A percentile compares a stretch with the other conserved stretches of the same genome.
Conservation (phyloP, 148 eudicot genomes). For the Fagopyrum tataricum region DNA sequence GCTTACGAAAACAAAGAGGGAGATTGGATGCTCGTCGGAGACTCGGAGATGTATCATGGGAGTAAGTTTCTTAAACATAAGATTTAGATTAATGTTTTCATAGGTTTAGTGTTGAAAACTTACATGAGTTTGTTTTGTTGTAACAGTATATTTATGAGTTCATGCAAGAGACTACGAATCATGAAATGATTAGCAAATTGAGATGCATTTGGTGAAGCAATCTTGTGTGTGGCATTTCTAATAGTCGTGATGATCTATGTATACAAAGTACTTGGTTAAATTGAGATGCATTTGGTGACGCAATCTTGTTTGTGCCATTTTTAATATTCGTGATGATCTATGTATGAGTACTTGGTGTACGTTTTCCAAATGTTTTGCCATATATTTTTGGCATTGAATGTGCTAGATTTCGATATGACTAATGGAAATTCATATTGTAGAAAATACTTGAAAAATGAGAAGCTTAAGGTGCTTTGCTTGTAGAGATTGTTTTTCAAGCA, state of each 20-base stretch:
- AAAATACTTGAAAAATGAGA: background rate
- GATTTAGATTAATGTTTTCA: too few relatives aligned
- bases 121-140: background rate
- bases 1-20: conserved; percentile 71
- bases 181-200: conserved; percentile 37
- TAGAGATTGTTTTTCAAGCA: background rate
- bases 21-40: conserved; percentile 67
- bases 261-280: background rate
- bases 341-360: too few relatives aligned
- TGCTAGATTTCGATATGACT: background rate
- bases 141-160: conserved; percentile 44
- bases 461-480: background rate
- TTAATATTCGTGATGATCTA: too few relatives aligned
- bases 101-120: background rate
- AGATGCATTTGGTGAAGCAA: background rate
- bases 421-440: too few relatives aligned
- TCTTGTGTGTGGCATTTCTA: background rate
- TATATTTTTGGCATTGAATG: background rate
- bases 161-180: conserved; percentile 60
- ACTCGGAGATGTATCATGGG: conserved; percentile 72
- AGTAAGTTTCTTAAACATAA: conserved; percentile 24
- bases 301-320: too few relatives aligned
- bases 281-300: too few relatives aligned
- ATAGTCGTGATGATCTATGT: background rate
- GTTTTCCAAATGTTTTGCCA: background rate